Evolutionary conservation across 495 filamentous ascomycete species (phyloP).

Genomic region (Hypoxylon rickii): DNA sequence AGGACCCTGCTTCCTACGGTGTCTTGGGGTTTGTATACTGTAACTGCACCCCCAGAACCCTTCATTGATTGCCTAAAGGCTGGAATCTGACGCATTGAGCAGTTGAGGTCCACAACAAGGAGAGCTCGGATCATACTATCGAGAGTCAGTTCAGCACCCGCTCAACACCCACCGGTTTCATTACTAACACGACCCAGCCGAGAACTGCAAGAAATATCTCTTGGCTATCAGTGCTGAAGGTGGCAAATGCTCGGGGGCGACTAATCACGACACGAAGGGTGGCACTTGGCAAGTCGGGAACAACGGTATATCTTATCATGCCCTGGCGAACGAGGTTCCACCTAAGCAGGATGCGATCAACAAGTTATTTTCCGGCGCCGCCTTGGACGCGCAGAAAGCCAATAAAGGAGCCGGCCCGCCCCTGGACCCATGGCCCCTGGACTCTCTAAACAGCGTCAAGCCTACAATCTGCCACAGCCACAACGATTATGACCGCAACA

Average conservation of each 20-base stretch:
- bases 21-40: constrained; percentile 39
- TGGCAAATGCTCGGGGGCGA: constrained; percentile 33
- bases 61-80: too few relatives aligned
- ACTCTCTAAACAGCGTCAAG: constrained; percentile 35
- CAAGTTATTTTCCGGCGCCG: constrained; percentile 32
- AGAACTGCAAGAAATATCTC: constrained; percentile 33
- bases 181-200: constrained; percentile 26
- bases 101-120: constrained; percentile 42
- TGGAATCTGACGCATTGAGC: constrained; percentile 1
- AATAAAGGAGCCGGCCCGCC: constrained; percentile 34
- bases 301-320: constrained; percentile 37
- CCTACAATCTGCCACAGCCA: constrained; percentile 39
- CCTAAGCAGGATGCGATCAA: constrained; percentile 37
- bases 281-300: constrained; percentile 38
- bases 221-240: constrained; percentile 26
- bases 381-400: constrained; percentile 28
- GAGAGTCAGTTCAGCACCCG: constrained; percentile 24
- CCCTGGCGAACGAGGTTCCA: constrained; percentile 33
- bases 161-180: neutral
- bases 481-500: constrained; percentile 39
- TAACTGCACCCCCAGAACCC: constrained; percentile 9
- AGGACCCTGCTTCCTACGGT: constrained; percentile 30
- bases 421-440: constrained; percentile 39
- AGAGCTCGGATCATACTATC: constrained; percentile 33
- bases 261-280: constrained; percentile 39